Base-by-base conservation (phyloP, 257 asterid species). In the Nicotiana noctiflora region DNA sequence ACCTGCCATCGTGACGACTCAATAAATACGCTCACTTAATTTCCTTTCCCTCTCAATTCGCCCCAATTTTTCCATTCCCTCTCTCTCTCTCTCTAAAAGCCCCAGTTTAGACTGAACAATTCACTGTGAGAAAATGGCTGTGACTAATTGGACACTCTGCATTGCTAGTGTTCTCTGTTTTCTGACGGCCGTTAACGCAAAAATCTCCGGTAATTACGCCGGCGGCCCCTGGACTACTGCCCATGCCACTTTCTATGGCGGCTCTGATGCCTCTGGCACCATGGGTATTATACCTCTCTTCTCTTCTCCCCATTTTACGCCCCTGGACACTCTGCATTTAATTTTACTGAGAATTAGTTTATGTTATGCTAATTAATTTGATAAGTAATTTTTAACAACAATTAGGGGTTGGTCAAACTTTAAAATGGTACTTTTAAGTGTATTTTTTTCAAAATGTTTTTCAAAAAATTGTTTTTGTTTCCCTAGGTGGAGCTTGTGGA, bases 161-260 rank as follows among this genome's bases (percentile, higher is more conserved):
- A 82, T 90, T 81, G 85, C 84, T 57, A 74, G 74, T 23, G 46
- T 85, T 29, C 87, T 92, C 88, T 87, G 88, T 60, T 88, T 87
- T 34, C 17, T 84, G 8, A 51, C 84, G 0, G 62, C 86, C 10
- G 80, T 81, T 12, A 52, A 77, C 44, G 95, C 93, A 10, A 87
- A 81, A 80, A 88, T 92, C 78, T 87, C 88, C 81, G 98, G 97
- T 52, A 85, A 75, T 81, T 93, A 89, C 87, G 11, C 89, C 82
- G 93, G 91, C 65, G 88, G 92, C 59, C 52, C 89, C 6, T 93
- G 98, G 98, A 85, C 86, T 40, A n/a, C 79, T 53, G 97, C 97
- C 46, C 97, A 93, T 84, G 98, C 98, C 83, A 93, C 98, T 84
- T 93, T 93, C 86, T 93, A 93, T 86, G 98, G 98, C 75, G 98